These are phyloP conservation scores for Fraxinus dipetala DNA, from an alignment of 305 asterid genomes.

Conservation along the genomic window DNA sequence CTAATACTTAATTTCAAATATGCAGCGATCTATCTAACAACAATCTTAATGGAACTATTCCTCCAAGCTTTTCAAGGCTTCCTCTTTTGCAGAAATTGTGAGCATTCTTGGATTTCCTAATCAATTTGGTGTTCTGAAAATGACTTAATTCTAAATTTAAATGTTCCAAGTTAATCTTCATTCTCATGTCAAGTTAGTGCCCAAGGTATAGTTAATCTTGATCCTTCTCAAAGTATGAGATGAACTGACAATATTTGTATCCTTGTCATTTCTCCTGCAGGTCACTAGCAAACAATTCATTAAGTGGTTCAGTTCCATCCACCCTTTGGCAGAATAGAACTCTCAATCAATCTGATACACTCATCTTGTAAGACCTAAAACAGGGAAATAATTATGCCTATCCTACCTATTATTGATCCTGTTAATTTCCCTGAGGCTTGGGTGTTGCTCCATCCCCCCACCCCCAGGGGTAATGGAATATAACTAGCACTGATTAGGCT, in stretches of 20 bases:
- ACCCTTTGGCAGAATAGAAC: constrained; percentile 65
- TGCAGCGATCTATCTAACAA: constrained; percentile 70
- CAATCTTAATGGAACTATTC: constrained; percentile 64
- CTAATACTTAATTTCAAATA: constrained; percentile 21
- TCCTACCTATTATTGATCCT: not conserved
- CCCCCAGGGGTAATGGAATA: not conserved
- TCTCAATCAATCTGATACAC: constrained; percentile 46
- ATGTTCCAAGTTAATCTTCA: constrained; percentile 1
- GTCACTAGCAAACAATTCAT: constrained; percentile 58
- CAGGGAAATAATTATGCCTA: not conserved
- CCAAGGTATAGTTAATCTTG: not conserved
- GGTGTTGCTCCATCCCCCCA: not conserved
- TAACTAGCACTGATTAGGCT: not conserved
- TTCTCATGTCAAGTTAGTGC: not conserved
- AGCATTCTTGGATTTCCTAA: constrained; percentile 28
- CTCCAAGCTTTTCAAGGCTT: constrained; percentile 55
- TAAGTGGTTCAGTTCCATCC: constrained; percentile 68
- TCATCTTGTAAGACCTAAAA: constrained; percentile 52
- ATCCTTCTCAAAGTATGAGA: constrained; percentile 18
- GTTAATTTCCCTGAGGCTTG: constrained; percentile 6
- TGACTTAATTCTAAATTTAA: constrained; percentile 12
- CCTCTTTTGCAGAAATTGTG: constrained; percentile 67
- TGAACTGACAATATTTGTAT: constrained; percentile 3
- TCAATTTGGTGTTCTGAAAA: constrained; percentile 16
- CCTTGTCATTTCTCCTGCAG: constrained; percentile 39